Conservation (phyloP, 352 stramenopile genomes). For the Globisporangium apiculatum region DNA sequence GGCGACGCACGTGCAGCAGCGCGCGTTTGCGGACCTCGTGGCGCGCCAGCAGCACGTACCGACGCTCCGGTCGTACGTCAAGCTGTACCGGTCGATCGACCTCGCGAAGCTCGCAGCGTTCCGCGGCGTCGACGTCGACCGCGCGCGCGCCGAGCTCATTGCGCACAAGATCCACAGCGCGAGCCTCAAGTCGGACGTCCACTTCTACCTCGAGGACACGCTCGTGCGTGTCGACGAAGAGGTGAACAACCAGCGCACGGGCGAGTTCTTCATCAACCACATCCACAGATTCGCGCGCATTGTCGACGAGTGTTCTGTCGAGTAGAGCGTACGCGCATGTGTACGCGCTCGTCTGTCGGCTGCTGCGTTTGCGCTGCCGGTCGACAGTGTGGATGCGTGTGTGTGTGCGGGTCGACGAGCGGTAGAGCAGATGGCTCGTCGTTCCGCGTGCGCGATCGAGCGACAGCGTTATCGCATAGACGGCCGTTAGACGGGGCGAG, state of each 20-base stretch:
- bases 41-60: constrained; percentile 78
- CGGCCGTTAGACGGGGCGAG: no score
- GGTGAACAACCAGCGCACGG: constrained; percentile 76
- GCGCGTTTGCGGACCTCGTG: constrained; percentile 90
- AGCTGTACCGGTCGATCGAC: constrained; percentile 95
- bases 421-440: no score
- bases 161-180: constrained; percentile 65
- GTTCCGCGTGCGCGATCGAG: no score
- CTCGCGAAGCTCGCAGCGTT: constrained; percentile 93
- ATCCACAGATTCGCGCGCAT: constrained; percentile 85
- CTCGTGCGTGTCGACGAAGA: constrained; percentile 83
- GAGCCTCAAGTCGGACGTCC: constrained; percentile 67
- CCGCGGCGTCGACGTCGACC: constrained; percentile 67
- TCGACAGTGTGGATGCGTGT: no score
- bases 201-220: constrained; percentile 76
- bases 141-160: constrained; percentile 71
- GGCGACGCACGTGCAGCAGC: constrained; percentile 67
- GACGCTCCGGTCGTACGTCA: constrained; percentile 93
- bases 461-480: no score
- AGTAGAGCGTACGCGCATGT: constrained; percentile 14
- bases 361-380: no score
- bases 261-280: constrained; percentile 88
- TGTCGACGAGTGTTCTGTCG: constrained; percentile 72
- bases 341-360: no score
- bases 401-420: no score